These are phyloP conservation scores for Jamesozyma lodderae DNA, from an alignment of 805 yeast genomes.

Conservation along the genomic window DNA sequence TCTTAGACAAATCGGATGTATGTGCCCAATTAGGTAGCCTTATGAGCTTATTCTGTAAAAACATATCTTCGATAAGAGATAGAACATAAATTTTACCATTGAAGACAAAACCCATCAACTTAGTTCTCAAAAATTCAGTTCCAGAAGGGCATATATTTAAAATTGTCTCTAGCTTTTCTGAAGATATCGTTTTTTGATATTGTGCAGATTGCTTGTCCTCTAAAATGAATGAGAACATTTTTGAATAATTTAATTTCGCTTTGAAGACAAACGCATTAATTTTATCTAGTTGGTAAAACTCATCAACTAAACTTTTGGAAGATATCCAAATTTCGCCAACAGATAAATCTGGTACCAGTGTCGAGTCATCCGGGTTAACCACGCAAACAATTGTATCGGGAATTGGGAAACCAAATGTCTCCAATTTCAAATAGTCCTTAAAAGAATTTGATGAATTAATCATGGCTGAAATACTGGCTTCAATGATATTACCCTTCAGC, in stretches of 20 bases:
- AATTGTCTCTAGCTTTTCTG: conserved; percentile 23
- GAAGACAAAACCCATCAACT: conserved; percentile 78
- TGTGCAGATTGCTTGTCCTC: conserved; percentile 4
- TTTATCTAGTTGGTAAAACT: conserved; percentile 29
- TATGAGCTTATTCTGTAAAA: conserved; percentile 47
- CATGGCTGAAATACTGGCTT: conserved; percentile 27
- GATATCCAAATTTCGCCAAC: conserved; percentile 99
- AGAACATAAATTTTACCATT: conserved; percentile 82
- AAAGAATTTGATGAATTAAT: conserved; percentile 27
- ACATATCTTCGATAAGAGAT: conserved; percentile 86
- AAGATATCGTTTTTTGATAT: conserved; percentile 3
- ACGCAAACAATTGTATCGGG: conserved; percentile 92
- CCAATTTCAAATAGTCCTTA: conserved; percentile 56
- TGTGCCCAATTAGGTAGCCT: conserved; percentile 31
- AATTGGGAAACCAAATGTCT: conserved; percentile 88
- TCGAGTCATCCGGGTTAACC: conserved; percentile 85
- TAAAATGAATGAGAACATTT: conserved; percentile 19
- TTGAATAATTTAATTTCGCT: conserved; percentile 26
- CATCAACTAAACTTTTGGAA: conserved; percentile 72
- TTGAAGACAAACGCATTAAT: conserved; percentile 31
- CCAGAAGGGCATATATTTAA: conserved; percentile 23
- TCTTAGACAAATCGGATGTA: conserved; percentile 25
- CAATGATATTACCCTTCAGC: conserved; percentile 27
- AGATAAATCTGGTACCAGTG: conserved; percentile 62
- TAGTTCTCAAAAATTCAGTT: conserved; percentile 66